Evolutionary conservation across 2,329 filamentous ascomycete species (phyloP), one percentile per base, ranked within the genome.

Genomic region (Fragosphaeria purpurea): DNA sequence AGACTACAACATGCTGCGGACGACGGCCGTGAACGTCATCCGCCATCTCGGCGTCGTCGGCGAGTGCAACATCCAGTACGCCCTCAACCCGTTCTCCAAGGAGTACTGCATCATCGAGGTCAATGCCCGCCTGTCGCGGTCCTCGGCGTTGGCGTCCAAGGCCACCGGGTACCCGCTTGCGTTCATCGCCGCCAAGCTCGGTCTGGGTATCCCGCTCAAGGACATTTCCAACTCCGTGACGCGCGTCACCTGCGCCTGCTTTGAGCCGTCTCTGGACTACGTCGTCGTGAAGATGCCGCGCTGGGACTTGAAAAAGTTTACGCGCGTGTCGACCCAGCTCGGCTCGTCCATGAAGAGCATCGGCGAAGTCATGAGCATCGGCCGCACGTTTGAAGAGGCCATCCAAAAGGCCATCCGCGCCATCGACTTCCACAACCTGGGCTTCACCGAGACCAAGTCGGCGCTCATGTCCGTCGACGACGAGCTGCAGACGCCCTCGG

Each of bases 31-130:
- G 63, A 95, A 96, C 62, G 90, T 97, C 63, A 95, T 98, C 63
- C 85, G 93, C 52, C 93, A 98, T 67, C 80, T 98, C 31, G 93
- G 93, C 46, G 93, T 98, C 52, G 90, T 98, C 46, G 93, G 93
- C 66, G 93, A 98, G 71, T 98, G 93, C 72, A 98, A 98, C 70
- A 96, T 98, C 55, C 93, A 98, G 67, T 98, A 97, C 63, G 93
- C 93, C 5, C 73, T 98, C 49, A 96, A 98, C 71, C 93, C 93
- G 3, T 88, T 90, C 67, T 96, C 90, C 1, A 83, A 80, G 65
- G 93, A 98, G 65, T 98, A 96, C 73, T 96, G 93, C 75, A 96
- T 98, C 59, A 98, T 98, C 63, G 93, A 98, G 68, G 93, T 98
- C 72, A 98, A 98, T 63, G 93, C 91, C 46, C 85, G 91, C 77